These are phyloP conservation scores for Ogataea haglerorum DNA, from an alignment of 805 yeast genomes.

Conservation along the genomic window DNA sequence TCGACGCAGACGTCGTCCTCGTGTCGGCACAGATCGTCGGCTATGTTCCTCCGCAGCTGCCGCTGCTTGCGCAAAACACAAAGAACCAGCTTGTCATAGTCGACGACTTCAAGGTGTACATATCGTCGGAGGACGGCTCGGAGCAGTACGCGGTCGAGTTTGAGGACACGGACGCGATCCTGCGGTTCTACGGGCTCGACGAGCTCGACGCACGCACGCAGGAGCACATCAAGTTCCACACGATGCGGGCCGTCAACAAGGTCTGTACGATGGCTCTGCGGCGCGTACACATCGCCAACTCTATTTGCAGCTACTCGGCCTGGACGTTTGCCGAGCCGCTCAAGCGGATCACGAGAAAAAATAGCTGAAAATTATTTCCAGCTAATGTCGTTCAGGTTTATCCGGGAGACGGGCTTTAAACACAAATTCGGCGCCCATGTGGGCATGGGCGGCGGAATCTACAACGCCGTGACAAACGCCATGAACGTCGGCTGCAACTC, in stretches of 20 bases:
- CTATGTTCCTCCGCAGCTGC: constrained; percentile 6
- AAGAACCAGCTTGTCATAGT: not conserved
- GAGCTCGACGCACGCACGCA: not conserved
- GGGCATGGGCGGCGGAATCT: constrained; percentile 69
- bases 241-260: not conserved
- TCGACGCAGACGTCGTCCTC: not conserved
- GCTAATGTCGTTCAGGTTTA: constrained; percentile 31
- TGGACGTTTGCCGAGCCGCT: constrained; percentile 8
- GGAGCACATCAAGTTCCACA: not conserved
- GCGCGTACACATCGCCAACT: constrained; percentile 1
- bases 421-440: constrained; percentile 88
- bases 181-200: constrained; percentile 4
- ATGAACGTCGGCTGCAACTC: constrained; percentile 63
- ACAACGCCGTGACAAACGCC: constrained; percentile 38
- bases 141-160: constrained; percentile 5
- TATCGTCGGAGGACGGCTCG: constrained; percentile 3
- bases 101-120: constrained; percentile 8
- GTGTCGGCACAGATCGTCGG: constrained; percentile 10
- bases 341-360: constrained; percentile 20
- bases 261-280: not conserved
- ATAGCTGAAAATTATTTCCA: constrained; percentile 10
- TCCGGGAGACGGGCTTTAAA: constrained; percentile 41
- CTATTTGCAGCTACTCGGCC: constrained; percentile 2
- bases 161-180: not conserved
- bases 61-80: constrained; percentile 4